Percentiles rank a stretch among this genome's conserved stretches.
Conservation (phyloP, 1,139 yeast genomes). For the Blastobotrys proliferans region DNA sequence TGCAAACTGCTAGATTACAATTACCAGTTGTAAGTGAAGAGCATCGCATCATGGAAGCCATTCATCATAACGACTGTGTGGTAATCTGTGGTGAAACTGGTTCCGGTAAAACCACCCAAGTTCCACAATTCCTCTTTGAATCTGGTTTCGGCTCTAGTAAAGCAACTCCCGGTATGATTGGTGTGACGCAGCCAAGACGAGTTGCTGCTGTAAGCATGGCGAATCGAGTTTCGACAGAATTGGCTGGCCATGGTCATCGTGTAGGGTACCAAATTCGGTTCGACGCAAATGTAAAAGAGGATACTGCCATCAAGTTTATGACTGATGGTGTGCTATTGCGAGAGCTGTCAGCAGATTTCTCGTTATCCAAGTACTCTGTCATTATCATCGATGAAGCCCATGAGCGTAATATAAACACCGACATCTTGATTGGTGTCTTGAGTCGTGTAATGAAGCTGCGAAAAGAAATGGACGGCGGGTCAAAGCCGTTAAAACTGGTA, state of each 20-base stretch:
- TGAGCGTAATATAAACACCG: conserved; percentile 93
- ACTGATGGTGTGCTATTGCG: conserved; percentile 95
- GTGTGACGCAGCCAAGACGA: conserved; percentile 95
- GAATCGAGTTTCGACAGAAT: conserved; percentile 73
- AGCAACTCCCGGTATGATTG: conserved; percentile 86
- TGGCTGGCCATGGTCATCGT: conserved; percentile 70
- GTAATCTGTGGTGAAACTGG: conserved; percentile 98
- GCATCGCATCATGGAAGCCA: conserved; percentile 91
- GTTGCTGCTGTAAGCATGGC: conserved; percentile 99
- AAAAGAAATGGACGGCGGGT: conserved; percentile 38
- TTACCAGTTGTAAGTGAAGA: conserved; percentile 92
- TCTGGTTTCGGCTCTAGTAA: conserved; percentile 74
- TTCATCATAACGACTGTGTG: conserved; percentile 86
- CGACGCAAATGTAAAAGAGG: conserved; percentile 64
- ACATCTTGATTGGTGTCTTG: conserved; percentile 88
- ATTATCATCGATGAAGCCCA: conserved; percentile 96
- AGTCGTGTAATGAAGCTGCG: conserved; percentile 83
- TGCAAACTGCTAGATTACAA: conserved; percentile 62
- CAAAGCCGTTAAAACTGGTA: conserved; percentile 42
- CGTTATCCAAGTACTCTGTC: conserved; percentile 75
- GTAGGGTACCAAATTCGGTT: conserved; percentile 93
- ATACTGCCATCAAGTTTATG: conserved; percentile 90
- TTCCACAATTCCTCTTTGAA: conserved; percentile 89
- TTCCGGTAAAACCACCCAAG: conserved; percentile 96
- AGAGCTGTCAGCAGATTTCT: conserved; percentile 86